Conservation (phyloP, 371 early-diverging fungal species). For the Apophysomyces elegans region DNA sequence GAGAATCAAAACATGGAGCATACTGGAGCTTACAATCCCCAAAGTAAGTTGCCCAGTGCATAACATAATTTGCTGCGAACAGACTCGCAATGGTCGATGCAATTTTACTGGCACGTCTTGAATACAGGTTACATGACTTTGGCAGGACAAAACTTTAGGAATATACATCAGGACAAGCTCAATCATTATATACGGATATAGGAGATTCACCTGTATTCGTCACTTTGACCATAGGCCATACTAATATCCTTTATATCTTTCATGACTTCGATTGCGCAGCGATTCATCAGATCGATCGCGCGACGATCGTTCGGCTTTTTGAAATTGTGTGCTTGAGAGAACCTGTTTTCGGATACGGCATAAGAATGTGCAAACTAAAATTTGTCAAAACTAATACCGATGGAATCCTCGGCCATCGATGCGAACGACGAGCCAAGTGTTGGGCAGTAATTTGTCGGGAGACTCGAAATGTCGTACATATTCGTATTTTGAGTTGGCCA, state of each 20-base stretch:
- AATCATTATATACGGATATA: background rate
- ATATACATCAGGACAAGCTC: background rate
- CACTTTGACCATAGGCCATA: slow-evolving; percentile 92
- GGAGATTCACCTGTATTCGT: slow-evolving; percentile 80
- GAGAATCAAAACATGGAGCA: slow-evolving; percentile 92
- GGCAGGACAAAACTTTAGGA: slow-evolving; percentile 74
- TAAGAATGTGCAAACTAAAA: background rate
- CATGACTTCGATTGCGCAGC: slow-evolving; percentile 81
- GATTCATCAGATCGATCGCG: slow-evolving; percentile 87
- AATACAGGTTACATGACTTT: slow-evolving; percentile 69
- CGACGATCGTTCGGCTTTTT: slow-evolving; percentile 91
- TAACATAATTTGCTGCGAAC: slow-evolving; percentile 88
- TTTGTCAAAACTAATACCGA: slow-evolving; percentile 43
- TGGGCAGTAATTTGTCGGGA: slow-evolving; percentile 75
- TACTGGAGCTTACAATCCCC: slow-evolving; percentile 64
- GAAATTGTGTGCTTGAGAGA: slow-evolving; percentile 84
- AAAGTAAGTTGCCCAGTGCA: slow-evolving; percentile 82
- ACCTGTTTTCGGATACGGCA: slow-evolving; percentile 45
- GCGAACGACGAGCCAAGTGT: slow-evolving; percentile 90
- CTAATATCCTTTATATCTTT: slow-evolving; percentile 80
- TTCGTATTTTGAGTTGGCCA: slow-evolving; percentile 93
- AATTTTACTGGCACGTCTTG: slow-evolving; percentile 88
- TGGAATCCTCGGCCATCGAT: slow-evolving; percentile 96
- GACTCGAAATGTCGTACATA: slow-evolving; percentile 92
- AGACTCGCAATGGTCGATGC: slow-evolving; percentile 81